Percentiles rank a stretch among this genome's conserved stretches.
Evolutionary conservation across 2,329 filamentous ascomycete genomes (phyloP).

Genomic region (Fusarium incarnatum): DNA sequence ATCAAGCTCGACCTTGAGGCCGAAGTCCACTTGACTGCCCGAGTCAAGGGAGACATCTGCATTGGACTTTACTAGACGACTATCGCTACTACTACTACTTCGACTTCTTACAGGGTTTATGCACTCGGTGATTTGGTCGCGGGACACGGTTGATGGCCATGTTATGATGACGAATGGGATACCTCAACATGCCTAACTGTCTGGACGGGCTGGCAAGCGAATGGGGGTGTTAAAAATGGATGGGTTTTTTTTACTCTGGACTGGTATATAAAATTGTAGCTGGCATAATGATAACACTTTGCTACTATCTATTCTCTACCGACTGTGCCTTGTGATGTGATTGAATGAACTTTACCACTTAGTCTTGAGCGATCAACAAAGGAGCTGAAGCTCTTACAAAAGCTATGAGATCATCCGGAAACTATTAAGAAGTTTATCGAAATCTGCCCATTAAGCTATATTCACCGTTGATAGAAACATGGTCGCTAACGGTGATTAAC

Average conservation of each 20-base stretch:
- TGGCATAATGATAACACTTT: conserved; percentile 28
- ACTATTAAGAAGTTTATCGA: background rate
- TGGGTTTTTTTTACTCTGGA: conserved; percentile 28
- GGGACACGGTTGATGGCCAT: conserved; percentile 28
- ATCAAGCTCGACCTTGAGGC: conserved; percentile 74
- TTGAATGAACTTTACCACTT: too few species aligned
- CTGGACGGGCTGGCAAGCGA: conserved; percentile 34
- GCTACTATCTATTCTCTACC: conserved; percentile 21
- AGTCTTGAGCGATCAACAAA: background rate
- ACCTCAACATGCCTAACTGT: conserved; percentile 32
- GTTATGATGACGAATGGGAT: conserved; percentile 40
- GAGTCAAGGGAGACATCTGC: conserved; percentile 70
- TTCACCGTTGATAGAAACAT: background rate
- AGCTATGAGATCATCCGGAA: background rate
- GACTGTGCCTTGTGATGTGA: background rate
- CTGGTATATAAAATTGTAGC: conserved; percentile 38
- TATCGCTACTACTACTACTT: background rate
- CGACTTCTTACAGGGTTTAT: background rate
- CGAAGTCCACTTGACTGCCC: conserved; percentile 70
- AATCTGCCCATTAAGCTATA: background rate
- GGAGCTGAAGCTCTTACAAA: background rate
- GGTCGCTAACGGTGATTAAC: background rate
- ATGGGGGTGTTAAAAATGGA: conserved; percentile 29
- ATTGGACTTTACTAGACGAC: conserved; percentile 52
- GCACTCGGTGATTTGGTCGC: conserved; percentile 29